Percentiles rank a stretch among this genome's conserved stretches.
These are phyloP conservation scores for Periglandula ipomoeae DNA, from an alignment of 2,329 filamentous ascomycete species.

Conservation along the genomic window DNA sequence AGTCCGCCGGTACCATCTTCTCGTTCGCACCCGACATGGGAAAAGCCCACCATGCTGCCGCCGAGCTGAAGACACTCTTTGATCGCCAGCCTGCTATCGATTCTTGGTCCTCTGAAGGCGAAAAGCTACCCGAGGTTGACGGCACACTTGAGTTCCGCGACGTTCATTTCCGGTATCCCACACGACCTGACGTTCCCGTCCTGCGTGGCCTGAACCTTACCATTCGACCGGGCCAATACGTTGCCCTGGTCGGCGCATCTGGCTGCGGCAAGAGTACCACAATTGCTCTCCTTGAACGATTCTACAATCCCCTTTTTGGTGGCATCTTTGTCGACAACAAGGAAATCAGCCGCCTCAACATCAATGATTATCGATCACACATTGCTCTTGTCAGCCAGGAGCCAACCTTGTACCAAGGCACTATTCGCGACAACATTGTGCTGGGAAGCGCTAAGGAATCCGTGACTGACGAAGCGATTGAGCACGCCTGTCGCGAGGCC, in stretches of 20 bases:
- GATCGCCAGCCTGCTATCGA: slow-evolving; percentile 77
- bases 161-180: slow-evolving; percentile 92
- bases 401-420: slow-evolving; percentile 89
- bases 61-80: slow-evolving; percentile 72
- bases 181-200: slow-evolving; percentile 83
- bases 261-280: slow-evolving; percentile 94
- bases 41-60: slow-evolving; percentile 79
- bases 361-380: slow-evolving; percentile 76
- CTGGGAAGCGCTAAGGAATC: slow-evolving; percentile 61
- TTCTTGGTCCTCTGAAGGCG: slow-evolving; percentile 65
- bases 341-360: slow-evolving; percentile 71
- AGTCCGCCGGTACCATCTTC: slow-evolving; percentile 84
- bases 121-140: slow-evolving; percentile 52
- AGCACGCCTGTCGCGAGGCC: slow-evolving; percentile 75
- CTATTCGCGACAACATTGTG: slow-evolving; percentile 81
- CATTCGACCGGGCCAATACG: slow-evolving; percentile 70
- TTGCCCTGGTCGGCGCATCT: slow-evolving; percentile 86
- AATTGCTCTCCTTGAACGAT: slow-evolving; percentile 83
- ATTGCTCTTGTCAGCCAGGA: slow-evolving; percentile 90
- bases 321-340: slow-evolving; percentile 73
- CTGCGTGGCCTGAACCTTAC: slow-evolving; percentile 71
- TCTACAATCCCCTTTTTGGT: slow-evolving; percentile 82
- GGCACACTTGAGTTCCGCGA: slow-evolving; percentile 82
- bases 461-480: slow-evolving; percentile 62
- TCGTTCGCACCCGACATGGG: slow-evolving; percentile 88